phyloP scores from a whole-genome alignment of 202 grass and related monocot genomes.

The Setaria viridis region DNA sequence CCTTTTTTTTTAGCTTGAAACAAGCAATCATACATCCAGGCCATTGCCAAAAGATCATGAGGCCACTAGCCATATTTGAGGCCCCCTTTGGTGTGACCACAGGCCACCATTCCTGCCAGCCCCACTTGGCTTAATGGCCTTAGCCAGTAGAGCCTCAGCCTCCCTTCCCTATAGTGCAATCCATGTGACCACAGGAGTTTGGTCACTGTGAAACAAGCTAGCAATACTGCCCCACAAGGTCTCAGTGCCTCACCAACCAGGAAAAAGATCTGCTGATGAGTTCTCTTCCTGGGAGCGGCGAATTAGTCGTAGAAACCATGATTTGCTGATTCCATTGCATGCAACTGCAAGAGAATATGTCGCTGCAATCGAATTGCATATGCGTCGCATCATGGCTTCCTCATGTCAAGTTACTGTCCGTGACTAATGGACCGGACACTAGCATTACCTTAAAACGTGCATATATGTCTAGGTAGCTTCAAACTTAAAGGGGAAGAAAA shows the following conservation, averaged over 20 bases:
- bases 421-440: neutral
- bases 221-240: conserved; percentile 28
- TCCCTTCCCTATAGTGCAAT: conserved; percentile 34
- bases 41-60: conserved; percentile 44
- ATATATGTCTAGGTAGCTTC: conserved; percentile 13
- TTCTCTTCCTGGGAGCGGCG: conserved; percentile 1
- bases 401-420: conserved; percentile 17
- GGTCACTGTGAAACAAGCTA: conserved; percentile 46
- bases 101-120: conserved; percentile 48
- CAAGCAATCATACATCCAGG: conserved; percentile 33
- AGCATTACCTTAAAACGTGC: conserved; percentile 29
- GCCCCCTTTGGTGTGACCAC: conserved; percentile 47
- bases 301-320: neutral
- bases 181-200: conserved; percentile 55
- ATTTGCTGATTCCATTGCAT: conserved; percentile 21
- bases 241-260: conserved; percentile 41
- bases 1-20: conserved; percentile 54
- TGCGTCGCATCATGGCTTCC: conserved; percentile 13
- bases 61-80: conserved; percentile 57
- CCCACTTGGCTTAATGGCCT: conserved; percentile 60
- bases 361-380: conserved; percentile 18
- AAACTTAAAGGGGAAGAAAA: conserved; percentile 39
- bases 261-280: conserved; percentile 40
- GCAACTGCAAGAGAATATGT: conserved; percentile 12
- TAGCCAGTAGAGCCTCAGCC: conserved; percentile 32